These are phyloP conservation scores for Colletotrichum gloeosporioides DNA, from an alignment of 2,329 filamentous ascomycete species.

Conservation along the genomic window DNA sequence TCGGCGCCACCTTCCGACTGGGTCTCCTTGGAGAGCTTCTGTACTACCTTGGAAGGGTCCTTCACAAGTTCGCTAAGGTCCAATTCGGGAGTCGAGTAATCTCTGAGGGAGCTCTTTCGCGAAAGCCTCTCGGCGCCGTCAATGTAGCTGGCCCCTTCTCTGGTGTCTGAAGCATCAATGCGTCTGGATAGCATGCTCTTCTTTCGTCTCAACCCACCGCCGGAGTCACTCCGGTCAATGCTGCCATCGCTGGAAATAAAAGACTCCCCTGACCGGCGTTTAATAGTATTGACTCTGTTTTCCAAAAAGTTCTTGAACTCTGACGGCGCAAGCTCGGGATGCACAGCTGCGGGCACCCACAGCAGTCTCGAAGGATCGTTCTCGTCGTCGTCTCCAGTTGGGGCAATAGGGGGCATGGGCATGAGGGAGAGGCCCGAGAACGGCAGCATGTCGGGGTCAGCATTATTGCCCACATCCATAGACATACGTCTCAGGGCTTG, in stretches of 20 bases:
- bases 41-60: slow-evolving; percentile 75
- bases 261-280: slow-evolving; percentile 79
- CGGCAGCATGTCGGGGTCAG: slow-evolving; percentile 77
- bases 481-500: slow-evolving; percentile 91
- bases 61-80: slow-evolving; percentile 83
- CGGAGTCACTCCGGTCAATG: slow-evolving; percentile 57
- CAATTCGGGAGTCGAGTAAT: slow-evolving; percentile 61
- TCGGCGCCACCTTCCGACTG: slow-evolving; percentile 57
- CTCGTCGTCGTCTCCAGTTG: slow-evolving; percentile 77
- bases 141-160: slow-evolving; percentile 68
- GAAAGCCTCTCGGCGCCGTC: slow-evolving; percentile 85
- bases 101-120: slow-evolving; percentile 70
- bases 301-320: slow-evolving; percentile 98
- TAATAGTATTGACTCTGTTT: slow-evolving; percentile 88
- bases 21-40: slow-evolving; percentile 68
- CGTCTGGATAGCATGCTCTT: slow-evolving; percentile 96
- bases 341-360: slow-evolving; percentile 94
- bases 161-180: slow-evolving; percentile 74
- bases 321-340: slow-evolving; percentile 92
- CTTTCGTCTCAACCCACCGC: slow-evolving; percentile 74
- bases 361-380: slow-evolving; percentile 88
- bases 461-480: slow-evolving; percentile 83
- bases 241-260: slow-evolving; percentile 63
- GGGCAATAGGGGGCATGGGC: slow-evolving; percentile 75
- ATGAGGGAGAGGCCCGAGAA: slow-evolving; percentile 69